Evolutionary conservation across 257 asterid genomes (phyloP).

Genomic region (Rhazya stricta): DNA sequence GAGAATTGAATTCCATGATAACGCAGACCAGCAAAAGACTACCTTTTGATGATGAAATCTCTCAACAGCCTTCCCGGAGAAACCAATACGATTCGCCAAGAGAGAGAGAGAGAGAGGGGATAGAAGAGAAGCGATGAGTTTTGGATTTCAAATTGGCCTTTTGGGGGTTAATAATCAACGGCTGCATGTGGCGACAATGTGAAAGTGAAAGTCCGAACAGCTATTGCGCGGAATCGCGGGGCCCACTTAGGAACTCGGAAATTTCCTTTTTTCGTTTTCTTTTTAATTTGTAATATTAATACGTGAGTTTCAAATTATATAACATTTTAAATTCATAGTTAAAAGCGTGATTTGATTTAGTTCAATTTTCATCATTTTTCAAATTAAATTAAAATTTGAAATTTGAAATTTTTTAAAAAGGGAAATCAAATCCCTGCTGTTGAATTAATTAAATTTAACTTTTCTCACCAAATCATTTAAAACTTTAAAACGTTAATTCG

Average conservation of each 20-base stretch:
- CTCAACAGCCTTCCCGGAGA: conserved; percentile 3
- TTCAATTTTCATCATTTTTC: too few species aligned
- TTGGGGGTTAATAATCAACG: conserved; percentile 6
- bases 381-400: too few species aligned
- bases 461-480: too few species aligned
- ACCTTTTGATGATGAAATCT: background rate
- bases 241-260: background rate
- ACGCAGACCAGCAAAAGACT: background rate
- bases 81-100: background rate
- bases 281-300: too few species aligned
- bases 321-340: too few species aligned
- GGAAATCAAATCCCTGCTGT: too few species aligned
- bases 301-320: too few species aligned
- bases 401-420: too few species aligned
- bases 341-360: too few species aligned
- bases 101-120: background rate
- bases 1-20: background rate
- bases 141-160: background rate
- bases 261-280: background rate
- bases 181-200: conserved; percentile 1
- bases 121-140: background rate
- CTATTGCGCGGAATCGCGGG: conserved; percentile 1
- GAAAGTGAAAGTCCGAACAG: background rate
- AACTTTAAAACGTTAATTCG: too few species aligned
- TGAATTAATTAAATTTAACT: too few species aligned